Conservation (phyloP, 208 protist genomes). For the Jaenimonas drosophilae region DNA sequence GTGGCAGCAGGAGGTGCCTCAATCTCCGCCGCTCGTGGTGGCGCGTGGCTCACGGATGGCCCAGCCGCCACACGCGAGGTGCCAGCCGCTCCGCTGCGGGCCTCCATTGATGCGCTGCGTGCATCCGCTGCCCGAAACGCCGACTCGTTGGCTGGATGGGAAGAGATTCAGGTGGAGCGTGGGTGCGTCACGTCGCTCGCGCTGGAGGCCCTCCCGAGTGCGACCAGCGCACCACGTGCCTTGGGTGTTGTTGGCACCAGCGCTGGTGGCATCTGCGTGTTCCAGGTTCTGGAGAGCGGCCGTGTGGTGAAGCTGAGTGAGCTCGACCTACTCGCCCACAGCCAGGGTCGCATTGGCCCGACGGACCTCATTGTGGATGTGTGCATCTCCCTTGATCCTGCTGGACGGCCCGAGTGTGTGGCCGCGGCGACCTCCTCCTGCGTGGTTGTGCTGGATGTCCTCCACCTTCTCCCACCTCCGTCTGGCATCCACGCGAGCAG, state of each 20-base stretch:
- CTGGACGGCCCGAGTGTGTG: slow-evolving; percentile 49
- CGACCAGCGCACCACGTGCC: slow-evolving; percentile 14
- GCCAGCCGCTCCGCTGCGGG: too few relatives aligned
- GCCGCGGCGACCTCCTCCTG: slow-evolving; percentile 22
- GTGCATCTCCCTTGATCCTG: slow-evolving; percentile 42
- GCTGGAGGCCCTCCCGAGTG: slow-evolving; percentile 22
- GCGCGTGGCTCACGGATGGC: slow-evolving; percentile 2
- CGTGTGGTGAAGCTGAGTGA: slow-evolving; percentile 24
- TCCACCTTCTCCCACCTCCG: slow-evolving; percentile 13
- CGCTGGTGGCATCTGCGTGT: slow-evolving; percentile 26
- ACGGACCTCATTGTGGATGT: slow-evolving; percentile 31
- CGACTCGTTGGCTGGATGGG: too few relatives aligned
- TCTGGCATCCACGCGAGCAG: too few relatives aligned
- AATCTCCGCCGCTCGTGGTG: slow-evolving; percentile 4
- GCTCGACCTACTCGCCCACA: slow-evolving; percentile 14
- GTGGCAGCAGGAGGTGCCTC: slow-evolving; percentile 9
- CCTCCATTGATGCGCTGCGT: too few relatives aligned
- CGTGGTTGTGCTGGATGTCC: slow-evolving; percentile 36
- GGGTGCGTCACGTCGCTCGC: slow-evolving; percentile 30
- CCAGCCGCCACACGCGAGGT: not conserved
- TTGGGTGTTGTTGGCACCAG: slow-evolving; percentile 53
- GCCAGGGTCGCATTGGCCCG: slow-evolving; percentile 10
- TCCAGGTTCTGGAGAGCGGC: slow-evolving; percentile 24
- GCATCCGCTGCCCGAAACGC: too few relatives aligned
- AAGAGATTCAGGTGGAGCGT: not conserved